Evolutionary conservation across 495 filamentous ascomycete species (phyloP).

Genomic region (Podospora pseudocomata): DNA sequence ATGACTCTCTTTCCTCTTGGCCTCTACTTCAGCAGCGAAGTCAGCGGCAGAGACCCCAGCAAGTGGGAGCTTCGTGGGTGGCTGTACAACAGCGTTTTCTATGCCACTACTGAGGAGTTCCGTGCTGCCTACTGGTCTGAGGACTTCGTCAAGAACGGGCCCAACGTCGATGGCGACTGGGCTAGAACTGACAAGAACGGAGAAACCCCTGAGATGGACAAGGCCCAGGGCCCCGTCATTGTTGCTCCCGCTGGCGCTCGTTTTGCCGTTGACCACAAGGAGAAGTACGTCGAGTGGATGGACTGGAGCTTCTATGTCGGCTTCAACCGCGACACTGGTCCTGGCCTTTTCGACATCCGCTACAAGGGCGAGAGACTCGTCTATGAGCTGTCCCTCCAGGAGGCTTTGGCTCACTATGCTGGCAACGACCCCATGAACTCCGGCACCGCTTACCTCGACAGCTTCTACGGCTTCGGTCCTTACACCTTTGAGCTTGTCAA

Average conservation of each 20-base stretch:
- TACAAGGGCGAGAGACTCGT: constrained; percentile 53
- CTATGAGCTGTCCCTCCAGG: constrained; percentile 54
- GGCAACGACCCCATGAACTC: constrained; percentile 46
- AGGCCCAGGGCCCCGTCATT: constrained; percentile 34
- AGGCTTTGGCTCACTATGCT: constrained; percentile 55
- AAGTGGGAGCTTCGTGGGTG: constrained; percentile 48
- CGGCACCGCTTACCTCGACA: constrained; percentile 43
- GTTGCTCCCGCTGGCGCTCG: constrained; percentile 40
- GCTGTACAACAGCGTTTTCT: constrained; percentile 51
- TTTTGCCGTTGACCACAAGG: constrained; percentile 39
- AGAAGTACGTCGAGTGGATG: constrained; percentile 53
- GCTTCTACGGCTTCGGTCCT: constrained; percentile 47
- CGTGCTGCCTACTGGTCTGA: constrained; percentile 38
- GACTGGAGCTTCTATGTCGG: constrained; percentile 51
- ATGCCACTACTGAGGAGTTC: constrained; percentile 44
- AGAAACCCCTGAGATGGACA: constrained; percentile 34
- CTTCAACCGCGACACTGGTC: constrained; percentile 42
- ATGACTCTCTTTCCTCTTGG: constrained; percentile 42
- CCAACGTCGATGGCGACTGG: constrained; percentile 48
- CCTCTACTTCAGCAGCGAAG: constrained; percentile 41
- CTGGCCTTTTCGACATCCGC: constrained; percentile 47
- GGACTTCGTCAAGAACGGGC: constrained; percentile 41
- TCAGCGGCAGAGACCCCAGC: constrained; percentile 44
- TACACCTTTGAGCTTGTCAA: constrained; percentile 45
- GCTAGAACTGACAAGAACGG: constrained; percentile 36